phyloP scores from a whole-genome alignment of 2,329 filamentous ascomycete species.

The Elsinoe ampelina region DNA sequence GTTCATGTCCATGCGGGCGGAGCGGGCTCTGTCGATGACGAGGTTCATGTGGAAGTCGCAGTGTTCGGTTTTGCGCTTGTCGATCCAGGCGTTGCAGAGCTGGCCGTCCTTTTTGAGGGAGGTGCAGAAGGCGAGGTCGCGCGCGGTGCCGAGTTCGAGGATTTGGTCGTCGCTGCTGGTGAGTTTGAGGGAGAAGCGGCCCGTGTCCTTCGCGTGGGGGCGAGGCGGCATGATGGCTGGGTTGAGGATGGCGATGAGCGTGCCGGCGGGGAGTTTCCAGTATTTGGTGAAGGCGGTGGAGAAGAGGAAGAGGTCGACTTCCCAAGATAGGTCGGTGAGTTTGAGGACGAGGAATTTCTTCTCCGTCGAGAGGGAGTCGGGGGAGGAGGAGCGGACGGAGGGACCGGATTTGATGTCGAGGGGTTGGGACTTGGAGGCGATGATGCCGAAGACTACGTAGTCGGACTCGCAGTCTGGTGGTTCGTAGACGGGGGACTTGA shows the following conservation, averaged over 20 bases:
- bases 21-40: slow-evolving; percentile 61
- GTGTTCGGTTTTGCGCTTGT: slow-evolving; percentile 76
- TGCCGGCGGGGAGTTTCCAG: slow-evolving; percentile 90
- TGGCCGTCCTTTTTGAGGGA: slow-evolving; percentile 75
- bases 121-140: slow-evolving; percentile 85
- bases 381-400: slow-evolving; percentile 33
- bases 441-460: slow-evolving; percentile 77
- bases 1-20: slow-evolving; percentile 70
- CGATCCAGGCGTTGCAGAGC: slow-evolving; percentile 74
- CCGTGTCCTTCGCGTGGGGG: slow-evolving; percentile 63
- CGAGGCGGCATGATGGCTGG: slow-evolving; percentile 84
- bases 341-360: slow-evolving; percentile 91
- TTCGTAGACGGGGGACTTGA: slow-evolving; percentile 75
- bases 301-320: slow-evolving; percentile 87
- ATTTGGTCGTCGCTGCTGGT: slow-evolving; percentile 81
- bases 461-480: slow-evolving; percentile 77
- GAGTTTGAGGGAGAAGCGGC: slow-evolving; percentile 76
- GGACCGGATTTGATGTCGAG: slow-evolving; percentile 47
- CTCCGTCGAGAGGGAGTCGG: slow-evolving; percentile 43
- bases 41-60: slow-evolving; percentile 90
- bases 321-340: slow-evolving; percentile 80
- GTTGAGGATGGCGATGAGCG: slow-evolving; percentile 83
- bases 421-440: slow-evolving; percentile 81
- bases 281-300: slow-evolving; percentile 82
- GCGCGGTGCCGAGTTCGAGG: slow-evolving; percentile 74